Base-by-base conservation (phyloP, 305 asterid species). In the Fraxinus nigra region DNA sequence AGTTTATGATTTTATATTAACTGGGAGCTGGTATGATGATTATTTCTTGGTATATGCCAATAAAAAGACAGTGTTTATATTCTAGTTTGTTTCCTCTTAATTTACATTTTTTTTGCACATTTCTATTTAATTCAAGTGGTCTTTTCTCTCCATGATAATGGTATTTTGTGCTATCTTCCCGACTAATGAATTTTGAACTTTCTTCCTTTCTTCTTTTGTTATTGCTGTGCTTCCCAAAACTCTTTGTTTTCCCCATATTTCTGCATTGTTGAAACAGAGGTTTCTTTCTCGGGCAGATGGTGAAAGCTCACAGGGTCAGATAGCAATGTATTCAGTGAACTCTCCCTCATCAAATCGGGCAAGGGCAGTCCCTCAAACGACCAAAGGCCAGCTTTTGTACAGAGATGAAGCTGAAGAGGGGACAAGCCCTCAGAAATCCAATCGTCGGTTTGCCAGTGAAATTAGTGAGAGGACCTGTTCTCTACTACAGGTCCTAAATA, bases 401-500 rank as follows among this genome's bases (percentile, higher is more conserved):
- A 83, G 78, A 37, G 85, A 84, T 51, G 87, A 76, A 76, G 11
- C 81, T 79, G 83, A 2, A 30, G 84, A 51, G 13, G 75, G 59
- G 81, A 56, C 56, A 80, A 78, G 73, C 78, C 82, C 70, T 28
- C 37, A 28, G 13, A 33, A 75, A 20, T 37, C 79, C 9, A 78
- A 51, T 46, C 7, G 28, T 51, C 72, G 33, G 74, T 33, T 1
- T 59, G 5, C 81, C 1, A 51, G 79, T 72, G 82, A 78, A 85
- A 75, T 26, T 18, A 43, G 75, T n/a, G 72, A 78, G 63, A 11
- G 14, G 54, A 61, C 65, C 10, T 54, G 54, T 20, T 30, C 83
- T 4, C 90, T 89, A 83, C 43, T 88, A 72, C 28, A 63, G 88
- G 77, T 84, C 43, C 91, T 94, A 80, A 48, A 72, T 80, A 76